Base-by-base conservation (phyloP, 2,329 filamentous ascomycete species). In the Colletotrichum kahawae region DNA sequence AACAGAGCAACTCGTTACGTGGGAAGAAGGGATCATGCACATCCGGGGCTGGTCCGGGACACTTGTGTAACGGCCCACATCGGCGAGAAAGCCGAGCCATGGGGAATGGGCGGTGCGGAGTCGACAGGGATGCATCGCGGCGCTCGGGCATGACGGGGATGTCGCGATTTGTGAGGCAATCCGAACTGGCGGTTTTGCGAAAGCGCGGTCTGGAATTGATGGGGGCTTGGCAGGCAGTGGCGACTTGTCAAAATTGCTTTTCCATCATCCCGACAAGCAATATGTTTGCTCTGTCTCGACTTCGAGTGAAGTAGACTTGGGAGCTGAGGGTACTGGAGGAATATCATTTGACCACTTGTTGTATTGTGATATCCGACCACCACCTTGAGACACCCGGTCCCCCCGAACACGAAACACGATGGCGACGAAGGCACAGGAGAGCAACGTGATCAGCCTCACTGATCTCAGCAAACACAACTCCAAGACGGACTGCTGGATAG, bases 401-500 rank as follows among this genome's bases (percentile, higher is more conserved):
- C 21, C 33, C 24, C 24, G 4, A 21, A 33, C n/a, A n/a, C 18
- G 12, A 54, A 51, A 60, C 33, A 34, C 56, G 6, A 71, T 71
- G 72, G 33, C 54, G 14, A 62, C 60, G 27, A 71, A 67, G 21
- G 31, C 33, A 7, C 27, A 66, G n/a, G 57, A 70, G 5, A 27
- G 34, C 8, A 60, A 43, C 38, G 34, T 78, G 7, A 73, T 80
- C 68, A 78, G 79, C 2, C 54, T 82, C 9, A 76, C 72, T 18
- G 85, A 89, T 64, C 81, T 92, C 48, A 85, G 82, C 14, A 82
- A 82, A 68, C 90, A 92, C 79, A 89, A 86, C 70, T 85, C 14
- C 78, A 84, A 38, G 79, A 86, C 67, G 82, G 80, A 92, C 77
- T 88, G 90, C 79, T 95, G 93, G 93, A 90, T 94, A 74, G 92